A percentile compares a stretch with the other conserved stretches of the same genome.
Conservation (phyloP, 2,329 filamentous ascomycete genomes). For the Xylaria arbuscula region DNA sequence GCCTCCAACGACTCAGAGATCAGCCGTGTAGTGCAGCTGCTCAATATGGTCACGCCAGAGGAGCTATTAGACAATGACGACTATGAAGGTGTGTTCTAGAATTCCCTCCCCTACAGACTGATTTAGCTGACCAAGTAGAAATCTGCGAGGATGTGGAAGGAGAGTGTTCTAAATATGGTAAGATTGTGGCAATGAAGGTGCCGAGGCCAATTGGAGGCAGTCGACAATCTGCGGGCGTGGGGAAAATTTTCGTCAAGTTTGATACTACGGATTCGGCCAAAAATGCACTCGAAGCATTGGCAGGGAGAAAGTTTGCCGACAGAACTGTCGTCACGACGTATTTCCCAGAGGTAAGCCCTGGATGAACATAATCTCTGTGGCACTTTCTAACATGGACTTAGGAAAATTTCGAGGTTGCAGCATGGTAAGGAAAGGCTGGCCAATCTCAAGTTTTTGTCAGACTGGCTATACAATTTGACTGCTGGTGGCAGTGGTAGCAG, state of each 20-base stretch:
- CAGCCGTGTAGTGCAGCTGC: constrained; percentile 85
- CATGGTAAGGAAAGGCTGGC: constrained; percentile 70
- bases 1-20: constrained; percentile 77
- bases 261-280: constrained; percentile 80
- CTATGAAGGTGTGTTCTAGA: constrained; percentile 78
- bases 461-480: constrained; percentile 28
- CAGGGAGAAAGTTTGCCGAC: constrained; percentile 95
- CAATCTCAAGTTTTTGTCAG: constrained; percentile 9
- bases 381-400: constrained; percentile 56
- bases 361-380: constrained; percentile 1
- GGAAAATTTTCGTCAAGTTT: constrained; percentile 98
- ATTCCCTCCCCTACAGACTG: constrained; percentile 7
- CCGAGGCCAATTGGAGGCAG: constrained; percentile 86
- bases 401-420: constrained; percentile 94
- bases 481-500: constrained; percentile 15
- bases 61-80: constrained; percentile 94
- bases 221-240: constrained; percentile 87
- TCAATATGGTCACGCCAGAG: constrained; percentile 98
- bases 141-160: constrained; percentile 94
- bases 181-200: constrained; percentile 88
- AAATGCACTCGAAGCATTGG: constrained; percentile 87
- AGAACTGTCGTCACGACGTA: constrained; percentile 96
- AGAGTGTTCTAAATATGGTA: constrained; percentile 92
- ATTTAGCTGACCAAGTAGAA: constrained; percentile 70
- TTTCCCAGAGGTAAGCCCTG: constrained; percentile 81